Evolutionary conservation across 2,329 filamentous ascomycete genomes (phyloP).

Genomic region (Hansfordia pulvinata): DNA sequence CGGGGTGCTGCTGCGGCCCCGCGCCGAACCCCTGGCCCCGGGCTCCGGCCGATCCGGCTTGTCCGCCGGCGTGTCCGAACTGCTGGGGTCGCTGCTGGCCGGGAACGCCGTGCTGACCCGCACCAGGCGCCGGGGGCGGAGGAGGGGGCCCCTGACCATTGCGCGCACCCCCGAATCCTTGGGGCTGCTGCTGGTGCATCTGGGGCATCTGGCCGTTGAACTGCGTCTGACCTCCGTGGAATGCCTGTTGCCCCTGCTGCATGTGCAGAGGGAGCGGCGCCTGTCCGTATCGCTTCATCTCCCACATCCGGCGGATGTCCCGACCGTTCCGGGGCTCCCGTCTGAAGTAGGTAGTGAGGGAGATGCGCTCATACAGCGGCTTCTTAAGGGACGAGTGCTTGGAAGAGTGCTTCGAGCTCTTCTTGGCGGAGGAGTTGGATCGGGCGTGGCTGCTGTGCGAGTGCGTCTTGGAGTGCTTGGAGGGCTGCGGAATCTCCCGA

Average conservation of each 20-base stretch:
- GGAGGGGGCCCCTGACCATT: background rate
- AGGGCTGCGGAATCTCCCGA: conserved; percentile 13
- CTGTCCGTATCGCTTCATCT: conserved; percentile 3
- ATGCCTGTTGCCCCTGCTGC: background rate
- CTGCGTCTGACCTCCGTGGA: too few species aligned
- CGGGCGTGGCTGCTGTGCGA: background rate
- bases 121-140: too few species aligned
- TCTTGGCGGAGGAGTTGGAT: conserved; percentile 1
- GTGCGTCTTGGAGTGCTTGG: conserved; percentile 3
- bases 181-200: background rate
- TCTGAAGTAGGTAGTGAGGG: conserved; percentile 32
- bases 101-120: too few species aligned
- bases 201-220: too few species aligned
- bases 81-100: too few species aligned
- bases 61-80: too few species aligned
- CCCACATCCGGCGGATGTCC: conserved; percentile 12
- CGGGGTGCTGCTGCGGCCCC: too few species aligned
- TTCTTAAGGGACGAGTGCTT: conserved; percentile 11
- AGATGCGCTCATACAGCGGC: conserved; percentile 21
- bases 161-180: background rate
- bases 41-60: too few species aligned
- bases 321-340: conserved; percentile 20
- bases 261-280: background rate
- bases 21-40: too few species aligned
- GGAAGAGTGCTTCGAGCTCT: conserved; percentile 1